Percentiles rank a stretch among this genome's conserved stretches.
phyloP scores from a whole-genome alignment of 2,329 filamentous ascomycete genomes.

The Alternaria panax region DNA sequence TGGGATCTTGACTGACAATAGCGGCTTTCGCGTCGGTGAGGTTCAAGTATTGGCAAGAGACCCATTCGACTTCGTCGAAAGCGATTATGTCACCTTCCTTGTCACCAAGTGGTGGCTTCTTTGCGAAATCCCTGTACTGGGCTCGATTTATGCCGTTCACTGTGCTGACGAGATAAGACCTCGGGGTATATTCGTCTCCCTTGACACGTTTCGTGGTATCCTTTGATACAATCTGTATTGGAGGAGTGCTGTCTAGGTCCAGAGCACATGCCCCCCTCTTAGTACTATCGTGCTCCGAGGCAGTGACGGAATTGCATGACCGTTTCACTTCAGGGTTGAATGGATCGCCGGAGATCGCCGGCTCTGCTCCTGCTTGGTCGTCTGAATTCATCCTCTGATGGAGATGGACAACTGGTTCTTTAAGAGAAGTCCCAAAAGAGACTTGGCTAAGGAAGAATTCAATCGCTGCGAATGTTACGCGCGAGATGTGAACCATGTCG shows the following conservation, averaged over 20 bases:
- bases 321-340: background rate
- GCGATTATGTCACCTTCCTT: background rate
- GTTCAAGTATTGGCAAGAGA: background rate
- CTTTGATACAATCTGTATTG: background rate
- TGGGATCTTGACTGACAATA: background rate
- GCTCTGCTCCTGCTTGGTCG: background rate
- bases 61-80: background rate
- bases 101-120: background rate
- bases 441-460: background rate
- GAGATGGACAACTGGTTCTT: background rate
- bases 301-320: background rate
- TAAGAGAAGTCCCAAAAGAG: background rate
- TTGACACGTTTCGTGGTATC: background rate
- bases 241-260: background rate
- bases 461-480: background rate
- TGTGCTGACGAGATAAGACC: background rate
- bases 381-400: background rate
- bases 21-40: background rate
- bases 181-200: background rate
- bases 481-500: conserved; percentile 2
- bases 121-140: background rate
- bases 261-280: background rate
- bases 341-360: background rate
- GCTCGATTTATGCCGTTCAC: background rate
- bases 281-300: background rate